Percentiles rank a stretch among this genome's conserved stretches.
Evolutionary conservation across 345 rosid genomes (phyloP).

Genomic region (Barbarea vulgaris): DNA sequence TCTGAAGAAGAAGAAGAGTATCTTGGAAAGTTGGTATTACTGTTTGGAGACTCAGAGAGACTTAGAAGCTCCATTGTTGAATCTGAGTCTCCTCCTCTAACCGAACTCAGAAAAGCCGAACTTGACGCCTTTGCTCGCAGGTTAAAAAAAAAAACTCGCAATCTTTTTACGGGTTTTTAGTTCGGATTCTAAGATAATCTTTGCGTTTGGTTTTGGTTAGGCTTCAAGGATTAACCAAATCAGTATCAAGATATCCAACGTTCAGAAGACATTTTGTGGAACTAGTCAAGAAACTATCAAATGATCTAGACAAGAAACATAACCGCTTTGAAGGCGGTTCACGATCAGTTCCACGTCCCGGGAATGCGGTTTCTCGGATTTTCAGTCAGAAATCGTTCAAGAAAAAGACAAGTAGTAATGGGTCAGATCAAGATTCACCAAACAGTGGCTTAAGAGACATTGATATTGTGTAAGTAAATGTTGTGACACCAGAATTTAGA

Average conservation of each 20-base stretch:
- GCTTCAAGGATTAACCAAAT: constrained; percentile 84
- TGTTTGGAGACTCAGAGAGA: constrained; percentile 63
- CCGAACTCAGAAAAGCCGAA: constrained; percentile 81
- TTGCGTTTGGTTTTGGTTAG: constrained; percentile 39
- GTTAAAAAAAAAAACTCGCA: constrained; percentile 39
- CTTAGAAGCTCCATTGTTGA: constrained; percentile 54
- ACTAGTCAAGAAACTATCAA: constrained; percentile 57
- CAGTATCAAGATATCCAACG: constrained; percentile 84
- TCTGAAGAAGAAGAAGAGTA: constrained; percentile 74
- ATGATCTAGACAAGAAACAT: constrained; percentile 62
- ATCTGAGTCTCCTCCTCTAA: constrained; percentile 58
- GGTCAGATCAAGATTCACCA: constrained; percentile 57
- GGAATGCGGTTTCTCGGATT: constrained; percentile 56
- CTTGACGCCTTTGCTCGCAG: constrained; percentile 93
- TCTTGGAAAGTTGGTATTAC: constrained; percentile 68
- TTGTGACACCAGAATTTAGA: constrained; percentile 14
- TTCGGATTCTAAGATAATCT: background rate
- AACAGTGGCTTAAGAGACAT: constrained; percentile 38
- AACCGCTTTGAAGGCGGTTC: constrained; percentile 38
- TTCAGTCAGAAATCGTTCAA: constrained; percentile 65
- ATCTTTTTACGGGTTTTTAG: background rate
- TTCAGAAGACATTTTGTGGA: constrained; percentile 61
- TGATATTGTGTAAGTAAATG: constrained; percentile 47
- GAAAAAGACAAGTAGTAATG: constrained; percentile 51
- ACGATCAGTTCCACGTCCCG: constrained; percentile 49